Percentiles rank a stretch among this genome's conserved stretches.
phyloP scores from a whole-genome alignment of 2,329 filamentous ascomycete species.

The Sclerotinia trifoliorum region DNA sequence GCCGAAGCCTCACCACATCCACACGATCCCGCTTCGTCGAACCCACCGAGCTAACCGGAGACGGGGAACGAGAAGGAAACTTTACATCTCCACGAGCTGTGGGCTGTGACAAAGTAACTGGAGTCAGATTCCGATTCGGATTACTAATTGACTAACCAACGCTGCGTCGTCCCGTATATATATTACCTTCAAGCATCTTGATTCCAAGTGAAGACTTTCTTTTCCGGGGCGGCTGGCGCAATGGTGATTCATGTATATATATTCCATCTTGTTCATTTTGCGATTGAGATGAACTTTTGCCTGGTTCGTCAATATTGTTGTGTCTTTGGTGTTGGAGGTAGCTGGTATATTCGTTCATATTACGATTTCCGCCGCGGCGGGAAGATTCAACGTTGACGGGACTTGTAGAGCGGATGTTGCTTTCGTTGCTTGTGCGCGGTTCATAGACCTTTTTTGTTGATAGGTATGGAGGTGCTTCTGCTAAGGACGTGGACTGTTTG shows the following conservation, averaged over 20 bases:
- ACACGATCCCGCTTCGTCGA: background rate
- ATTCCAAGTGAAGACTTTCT: background rate
- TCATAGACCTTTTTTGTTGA: background rate
- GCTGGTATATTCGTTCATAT: background rate
- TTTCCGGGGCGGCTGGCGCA: background rate
- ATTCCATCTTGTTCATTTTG: background rate
- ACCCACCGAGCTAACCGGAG: background rate
- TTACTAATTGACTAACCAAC: background rate
- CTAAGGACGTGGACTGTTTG: background rate
- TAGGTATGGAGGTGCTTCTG: no score
- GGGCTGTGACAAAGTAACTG: background rate
- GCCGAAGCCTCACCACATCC: background rate
- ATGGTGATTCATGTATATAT: background rate
- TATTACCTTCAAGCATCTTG: background rate
- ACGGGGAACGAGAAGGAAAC: background rate
- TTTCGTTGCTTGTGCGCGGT: background rate
- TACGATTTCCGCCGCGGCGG: background rate
- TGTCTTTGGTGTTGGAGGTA: background rate
- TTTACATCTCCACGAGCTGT: background rate
- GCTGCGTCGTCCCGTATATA: background rate
- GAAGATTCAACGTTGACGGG: background rate
- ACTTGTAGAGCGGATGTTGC: background rate
- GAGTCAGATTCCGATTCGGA: background rate
- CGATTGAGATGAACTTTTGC: background rate
- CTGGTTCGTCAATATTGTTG: accelerated